Evolutionary conservation across 345 rosid genomes (phyloP).

Genomic region (Isatis tinctoria): DNA sequence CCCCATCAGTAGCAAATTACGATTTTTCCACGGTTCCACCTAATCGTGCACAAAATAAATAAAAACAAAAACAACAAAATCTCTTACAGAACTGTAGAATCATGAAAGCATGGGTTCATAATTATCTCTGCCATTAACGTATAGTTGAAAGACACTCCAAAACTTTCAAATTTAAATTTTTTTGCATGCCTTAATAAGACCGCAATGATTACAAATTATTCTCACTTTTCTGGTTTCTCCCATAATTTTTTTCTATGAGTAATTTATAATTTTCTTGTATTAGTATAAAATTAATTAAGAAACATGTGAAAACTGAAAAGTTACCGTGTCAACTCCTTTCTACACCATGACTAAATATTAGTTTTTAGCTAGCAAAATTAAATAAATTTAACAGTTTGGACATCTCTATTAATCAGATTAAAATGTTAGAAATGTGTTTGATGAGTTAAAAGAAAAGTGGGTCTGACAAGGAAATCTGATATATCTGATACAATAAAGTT

Average conservation of each 20-base stretch:
- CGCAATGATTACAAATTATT: slow-evolving; percentile 15
- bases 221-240: neutral
- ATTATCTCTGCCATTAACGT: slow-evolving; percentile 15
- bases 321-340: neutral
- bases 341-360: neutral
- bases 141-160: slow-evolving; percentile 4
- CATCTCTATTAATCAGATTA: too few species aligned
- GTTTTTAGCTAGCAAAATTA: neutral
- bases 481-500: neutral
- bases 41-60: neutral
- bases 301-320: neutral
- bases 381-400: neutral
- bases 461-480: too few species aligned
- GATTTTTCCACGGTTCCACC: neutral
- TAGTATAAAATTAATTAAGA: neutral
- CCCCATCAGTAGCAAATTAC: neutral
- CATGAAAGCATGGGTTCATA: slow-evolving; percentile 20
- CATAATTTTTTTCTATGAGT: neutral
- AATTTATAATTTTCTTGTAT: neutral
- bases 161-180: slow-evolving; percentile 5
- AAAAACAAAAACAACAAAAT: neutral
- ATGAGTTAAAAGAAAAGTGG: too few species aligned
- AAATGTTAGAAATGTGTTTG: neutral
- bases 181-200: slow-evolving; percentile 17
- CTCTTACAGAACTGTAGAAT: slow-evolving; percentile 6